Evolutionary conservation across 495 filamentous ascomycete genomes (phyloP), one percentile per base, ranked within the genome.

Genomic region (Penicillium odoratum): DNA sequence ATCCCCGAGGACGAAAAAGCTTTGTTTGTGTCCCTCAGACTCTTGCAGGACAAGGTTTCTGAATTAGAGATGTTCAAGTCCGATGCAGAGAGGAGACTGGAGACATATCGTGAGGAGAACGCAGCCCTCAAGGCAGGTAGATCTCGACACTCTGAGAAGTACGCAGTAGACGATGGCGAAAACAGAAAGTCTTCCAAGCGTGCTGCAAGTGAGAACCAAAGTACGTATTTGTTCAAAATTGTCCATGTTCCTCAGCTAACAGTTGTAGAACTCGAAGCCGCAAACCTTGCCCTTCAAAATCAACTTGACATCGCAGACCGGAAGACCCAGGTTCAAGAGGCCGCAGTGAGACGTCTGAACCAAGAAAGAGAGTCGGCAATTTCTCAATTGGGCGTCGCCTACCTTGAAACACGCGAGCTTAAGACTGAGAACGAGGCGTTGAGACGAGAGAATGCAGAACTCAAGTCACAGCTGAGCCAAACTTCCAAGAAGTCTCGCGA

Each of bases 1-100:
- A 77, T 90, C 45, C 86, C 86, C 10, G 79, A 82, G 31, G 86
- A 91, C 53, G 86, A 89, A 60, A 85, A 88, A 59, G 85, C 84
- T 29, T 74, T 90, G 45, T 83, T 87, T 59, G 80, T 86, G n/a
- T 85, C 86, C 6, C 74, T 91, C 44, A 78, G 84, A 52, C 73
- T 88, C 4, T 77, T 91, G 5, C 79, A 90, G 64, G 85, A 89
- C 28, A 86, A 86, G 62, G 83, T 90, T 18, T 73, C 79, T 0
- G 75, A 81, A 48, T 62, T 90, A 28, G 86, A 91, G 66, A 74
- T 75, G 58, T 78, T 74, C 46, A 87, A 86, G 50, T 76, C 80
- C 2, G 83, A 87, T 51, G 73, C 76, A 7, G 81, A 87, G 57
- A 81, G 74, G 60, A 76, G 72, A 42, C 72, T 83, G 33, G 78